Base-by-base conservation (phyloP, 1,139 yeast species). In the Nakaseomyces kungkrabaensis region DNA sequence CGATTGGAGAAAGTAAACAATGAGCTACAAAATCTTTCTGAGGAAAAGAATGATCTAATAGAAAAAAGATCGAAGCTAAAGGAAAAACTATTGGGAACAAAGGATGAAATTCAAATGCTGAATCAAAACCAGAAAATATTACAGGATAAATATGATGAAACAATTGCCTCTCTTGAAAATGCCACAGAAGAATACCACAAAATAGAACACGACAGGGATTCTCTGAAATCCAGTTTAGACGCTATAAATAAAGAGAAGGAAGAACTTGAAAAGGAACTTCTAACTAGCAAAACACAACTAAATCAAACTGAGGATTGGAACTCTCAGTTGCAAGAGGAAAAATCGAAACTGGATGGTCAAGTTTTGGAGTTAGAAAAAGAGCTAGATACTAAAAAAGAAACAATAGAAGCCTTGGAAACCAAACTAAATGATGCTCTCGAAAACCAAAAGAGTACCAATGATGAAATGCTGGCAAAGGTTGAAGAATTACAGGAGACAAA, bases 361-460 rank as follows among this genome's bases (percentile, higher is more conserved):
- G 25, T 46, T 27, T 1, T 41, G 46, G 17, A 48, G 27, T n/a
- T 40, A 37, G 4, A 49, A 38, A 24, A 48, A 49, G 36, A 37
- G 41, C 22, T 46, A 40, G 13, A 22, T 45, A 44, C 45, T 5
- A 41, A 41, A 13, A n/a, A 40, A 36, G 22, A 29, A 26, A 25
- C 31, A 72, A 81, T 46, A 66, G 84, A 52, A 77, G 81, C 59
- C 78, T 49, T 11, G 48, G 48, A 34, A n/a, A 33, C 6, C 49
- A 52, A 24, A 42, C 46, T 7, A 37, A 52, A 17, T 48, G 53
- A 31, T 11, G 34, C 34, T n/a, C 8, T 41, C 8, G 53, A 49
- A 40, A 27, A 41, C 24, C 32, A 31, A 27, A 52, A 53, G 29
- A 42, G 41, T 5, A 37, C 51, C n/a, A 50, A 57, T 26, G 51